phyloP scores from a whole-genome alignment of 352 stramenopile species.

The Globisporangium echinulatum region DNA sequence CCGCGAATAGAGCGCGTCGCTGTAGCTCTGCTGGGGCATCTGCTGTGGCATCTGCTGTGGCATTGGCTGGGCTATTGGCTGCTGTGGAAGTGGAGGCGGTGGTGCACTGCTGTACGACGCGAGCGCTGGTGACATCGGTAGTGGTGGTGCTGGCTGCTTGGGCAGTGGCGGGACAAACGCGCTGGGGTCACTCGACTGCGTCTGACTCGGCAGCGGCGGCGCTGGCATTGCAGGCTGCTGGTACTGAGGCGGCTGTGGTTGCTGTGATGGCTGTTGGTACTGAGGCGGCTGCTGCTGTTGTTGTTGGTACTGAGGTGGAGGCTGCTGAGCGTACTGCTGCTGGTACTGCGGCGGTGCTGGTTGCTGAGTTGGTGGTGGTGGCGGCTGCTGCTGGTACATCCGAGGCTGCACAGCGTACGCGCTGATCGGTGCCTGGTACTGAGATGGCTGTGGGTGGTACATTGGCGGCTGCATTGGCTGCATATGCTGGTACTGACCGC shows the following conservation, averaged over 20 bases:
- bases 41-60: not conserved
- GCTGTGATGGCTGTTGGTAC: not conserved
- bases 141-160: not conserved
- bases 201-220: slow-evolving; percentile 6
- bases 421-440: slow-evolving; percentile 8
- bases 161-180: slow-evolving; percentile 8
- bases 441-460: not conserved
- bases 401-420: not conserved
- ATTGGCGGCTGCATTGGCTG: slow-evolving; percentile 1
- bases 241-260: not conserved
- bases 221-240: not conserved
- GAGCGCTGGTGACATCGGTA: slow-evolving; percentile 1
- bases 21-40: slow-evolving; percentile 18
- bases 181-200: not conserved
- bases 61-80: not conserved
- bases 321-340: not conserved
- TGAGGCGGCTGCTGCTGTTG: slow-evolving; percentile 3
- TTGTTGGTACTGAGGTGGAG: not conserved
- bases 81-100: slow-evolving; percentile 3
- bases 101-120: not conserved
- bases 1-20: slow-evolving; percentile 25
- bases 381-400: slow-evolving; percentile 4
- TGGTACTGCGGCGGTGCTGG: slow-evolving; percentile 5
- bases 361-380: not conserved
- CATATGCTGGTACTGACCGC: not conserved